These are phyloP conservation scores for Tuber indicum DNA, from an alignment of 495 filamentous ascomycete species.

Conservation along the genomic window DNA sequence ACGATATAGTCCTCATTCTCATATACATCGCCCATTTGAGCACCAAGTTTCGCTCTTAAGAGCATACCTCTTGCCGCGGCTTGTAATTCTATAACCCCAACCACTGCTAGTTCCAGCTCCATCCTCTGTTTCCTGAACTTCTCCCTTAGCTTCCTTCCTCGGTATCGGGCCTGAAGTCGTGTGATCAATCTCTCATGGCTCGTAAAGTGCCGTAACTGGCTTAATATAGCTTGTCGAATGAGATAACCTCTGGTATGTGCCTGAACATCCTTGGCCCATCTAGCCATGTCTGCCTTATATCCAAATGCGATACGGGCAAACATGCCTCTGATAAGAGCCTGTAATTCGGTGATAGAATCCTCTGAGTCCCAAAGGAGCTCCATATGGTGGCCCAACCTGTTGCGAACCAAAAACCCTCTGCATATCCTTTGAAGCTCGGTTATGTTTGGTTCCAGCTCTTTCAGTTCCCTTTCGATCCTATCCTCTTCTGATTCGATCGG, in stretches of 20 bases:
- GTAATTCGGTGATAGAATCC: conserved; percentile 67
- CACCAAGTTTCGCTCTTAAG: conserved; percentile 48
- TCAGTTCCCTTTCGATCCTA: conserved; percentile 73
- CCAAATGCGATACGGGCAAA: conserved; percentile 48
- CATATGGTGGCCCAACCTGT: conserved; percentile 77
- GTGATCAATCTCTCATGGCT: conserved; percentile 65
- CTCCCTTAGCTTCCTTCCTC: conserved; percentile 67
- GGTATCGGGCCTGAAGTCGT: conserved; percentile 73
- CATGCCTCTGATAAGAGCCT: conserved; percentile 74
- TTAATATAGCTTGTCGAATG: conserved; percentile 56
- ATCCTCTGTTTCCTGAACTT: conserved; percentile 59
- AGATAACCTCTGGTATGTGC: conserved; percentile 64
- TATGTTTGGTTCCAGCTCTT: conserved; percentile 64
- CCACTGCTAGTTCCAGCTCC: conserved; percentile 53
- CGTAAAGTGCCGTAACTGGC: conserved; percentile 61
- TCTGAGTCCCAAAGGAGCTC: conserved; percentile 87
- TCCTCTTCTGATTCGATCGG: conserved; percentile 85
- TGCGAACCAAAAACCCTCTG: conserved; percentile 69
- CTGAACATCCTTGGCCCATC: conserved; percentile 37
- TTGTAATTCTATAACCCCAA: conserved; percentile 62
- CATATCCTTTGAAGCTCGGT: conserved; percentile 79
- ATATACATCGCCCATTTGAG: conserved; percentile 51
- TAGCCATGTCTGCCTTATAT: conserved; percentile 38
- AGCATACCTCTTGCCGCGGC: conserved; percentile 61
- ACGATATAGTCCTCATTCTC: conserved; percentile 31